Base-by-base conservation (phyloP, 2,329 filamentous ascomycete species). In the Verticillium alfalfae region DNA sequence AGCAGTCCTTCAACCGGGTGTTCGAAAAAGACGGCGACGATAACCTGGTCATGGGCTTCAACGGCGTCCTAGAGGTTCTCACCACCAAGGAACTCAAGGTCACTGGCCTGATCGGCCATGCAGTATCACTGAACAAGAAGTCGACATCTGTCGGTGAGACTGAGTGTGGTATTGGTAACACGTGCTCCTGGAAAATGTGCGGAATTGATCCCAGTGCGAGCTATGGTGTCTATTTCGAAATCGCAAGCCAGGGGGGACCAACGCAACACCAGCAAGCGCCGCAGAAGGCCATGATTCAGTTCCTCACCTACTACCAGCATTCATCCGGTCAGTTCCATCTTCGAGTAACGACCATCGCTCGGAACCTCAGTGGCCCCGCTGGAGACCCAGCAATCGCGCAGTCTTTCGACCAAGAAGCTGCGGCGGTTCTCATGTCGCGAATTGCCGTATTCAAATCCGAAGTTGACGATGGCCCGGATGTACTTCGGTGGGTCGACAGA, bases 101-200 rank as follows among this genome's bases (percentile, higher is more conserved):
- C 34, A 99, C 95, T 37, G 95, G 95, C 60, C 82, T 99, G 41
- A 99, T 99, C 69, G 95, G 95, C 10, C 95, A 99, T 75, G 95
- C 94, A 0, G 89, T 99, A 56, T 98, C 94, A 2, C 81, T 97
- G 68, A 98, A 98, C 82, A 99, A 98, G 79, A 99, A 99, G 74
- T 98, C 95, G 0, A 90, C 91, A 9, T 97, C 93, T 1, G 95
- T 99, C 13, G 95, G 95, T 60, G 95, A 99, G 79, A 98, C 95
- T 0, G 95, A 99, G 74, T 97, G 94, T 70, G 95, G 95, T 71
- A 97, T 99, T 69, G 95, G 95, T 66, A 98, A 98, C 73, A 99
- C 95, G 1, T 98, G 94, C 76, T 94, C 93, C 3, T 99, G 95
- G 95, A 99, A 99, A 79, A 97, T 99, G 94, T 98, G 95, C 71